Conservation (phyloP, 2,329 filamentous ascomycete species). For the Myriosclerotinia curreyana region DNA sequence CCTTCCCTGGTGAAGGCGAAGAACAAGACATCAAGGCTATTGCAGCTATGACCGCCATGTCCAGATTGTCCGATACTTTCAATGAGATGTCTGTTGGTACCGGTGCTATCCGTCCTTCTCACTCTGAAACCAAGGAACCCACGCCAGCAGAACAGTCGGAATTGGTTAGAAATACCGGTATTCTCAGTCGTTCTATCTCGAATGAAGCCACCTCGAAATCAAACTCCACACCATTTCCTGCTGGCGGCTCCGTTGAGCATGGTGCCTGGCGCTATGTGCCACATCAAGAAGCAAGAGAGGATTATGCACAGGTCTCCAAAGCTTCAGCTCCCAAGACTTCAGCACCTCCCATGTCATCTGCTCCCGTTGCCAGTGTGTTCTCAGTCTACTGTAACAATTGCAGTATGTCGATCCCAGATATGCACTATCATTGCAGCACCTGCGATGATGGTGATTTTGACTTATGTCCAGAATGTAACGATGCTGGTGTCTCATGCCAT, state of each 20-base stretch:
- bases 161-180: too few species aligned
- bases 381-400: conserved; percentile 95
- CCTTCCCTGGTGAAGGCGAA: too few species aligned
- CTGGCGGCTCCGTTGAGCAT: neutral
- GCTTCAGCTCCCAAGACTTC: neutral
- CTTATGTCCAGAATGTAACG: conserved; percentile 78
- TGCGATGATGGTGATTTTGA: conserved; percentile 95
- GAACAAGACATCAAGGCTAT: neutral
- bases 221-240: neutral
- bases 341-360: conserved; percentile 18
- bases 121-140: conserved; percentile 23
- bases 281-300: neutral
- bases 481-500: conserved; percentile 71
- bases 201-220: too few species aligned
- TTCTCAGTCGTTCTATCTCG: too few species aligned
- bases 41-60: conserved; percentile 32
- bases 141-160: too few species aligned
- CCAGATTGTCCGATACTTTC: conserved; percentile 35
- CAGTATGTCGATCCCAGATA: conserved; percentile 70
- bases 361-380: conserved; percentile 49
- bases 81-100: conserved; percentile 26
- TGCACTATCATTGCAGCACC: conserved; percentile 91
- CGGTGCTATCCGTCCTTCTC: conserved; percentile 28
- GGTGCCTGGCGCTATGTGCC: neutral
- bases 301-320: neutral